These are phyloP conservation scores for Suillus alpinus DNA, from an alignment of 768 basidiomycete genomes.

Conservation along the genomic window DNA sequence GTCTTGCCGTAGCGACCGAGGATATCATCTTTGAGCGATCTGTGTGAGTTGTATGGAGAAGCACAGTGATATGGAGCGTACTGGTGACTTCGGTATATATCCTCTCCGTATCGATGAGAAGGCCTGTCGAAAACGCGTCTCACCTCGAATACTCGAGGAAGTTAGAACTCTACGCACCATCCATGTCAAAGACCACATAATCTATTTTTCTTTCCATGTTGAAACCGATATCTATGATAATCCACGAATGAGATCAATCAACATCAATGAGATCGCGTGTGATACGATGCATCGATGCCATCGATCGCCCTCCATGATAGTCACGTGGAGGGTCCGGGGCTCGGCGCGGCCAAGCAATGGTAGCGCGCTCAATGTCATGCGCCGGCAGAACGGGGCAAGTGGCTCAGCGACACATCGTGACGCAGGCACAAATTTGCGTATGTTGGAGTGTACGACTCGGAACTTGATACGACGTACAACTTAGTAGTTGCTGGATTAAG, in stretches of 20 bases:
- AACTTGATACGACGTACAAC: too few species aligned
- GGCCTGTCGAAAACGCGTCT: slow-evolving; percentile 38
- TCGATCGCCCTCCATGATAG: background rate
- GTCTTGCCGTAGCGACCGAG: slow-evolving; percentile 67
- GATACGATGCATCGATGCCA: background rate
- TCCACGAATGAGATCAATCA: background rate
- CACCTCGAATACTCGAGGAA: background rate
- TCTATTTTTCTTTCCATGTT: slow-evolving; percentile 33
- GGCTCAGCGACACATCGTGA: background rate
- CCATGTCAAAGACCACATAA: slow-evolving; percentile 75
- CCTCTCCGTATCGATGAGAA: slow-evolving; percentile 74
- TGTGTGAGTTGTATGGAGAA: background rate
- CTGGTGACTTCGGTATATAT: slow-evolving; percentile 80
- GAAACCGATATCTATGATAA: background rate
- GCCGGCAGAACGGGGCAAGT: background rate
- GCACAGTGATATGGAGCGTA: slow-evolving; percentile 32
- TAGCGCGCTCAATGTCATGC: background rate
- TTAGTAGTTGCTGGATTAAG: background rate
- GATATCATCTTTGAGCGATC: slow-evolving; percentile 54
- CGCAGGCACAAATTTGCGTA: background rate
- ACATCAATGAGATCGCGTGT: background rate
- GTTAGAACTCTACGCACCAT: slow-evolving; percentile 41
- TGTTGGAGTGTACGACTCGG: background rate
- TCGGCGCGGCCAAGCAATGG: background rate
- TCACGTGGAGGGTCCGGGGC: background rate